Evolutionary conservation across 345 rosid genomes (phyloP).

Genomic region (Eucalyptus urophylla): DNA sequence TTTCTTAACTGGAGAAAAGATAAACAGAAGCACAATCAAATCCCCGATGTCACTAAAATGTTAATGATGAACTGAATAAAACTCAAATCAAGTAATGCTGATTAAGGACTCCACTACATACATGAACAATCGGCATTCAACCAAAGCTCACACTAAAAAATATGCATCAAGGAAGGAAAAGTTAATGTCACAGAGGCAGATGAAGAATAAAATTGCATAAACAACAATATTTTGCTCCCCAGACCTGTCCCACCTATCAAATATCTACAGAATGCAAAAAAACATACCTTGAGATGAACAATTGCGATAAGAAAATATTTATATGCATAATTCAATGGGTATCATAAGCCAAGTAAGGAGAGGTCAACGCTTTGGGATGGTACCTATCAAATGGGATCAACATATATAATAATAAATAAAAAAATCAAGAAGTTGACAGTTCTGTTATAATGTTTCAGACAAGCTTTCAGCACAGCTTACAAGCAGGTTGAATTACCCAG

Average conservation of each 20-base stretch:
- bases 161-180: background rate
- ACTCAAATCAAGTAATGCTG: background rate
- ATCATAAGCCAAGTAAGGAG: background rate
- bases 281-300: background rate
- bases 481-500: background rate
- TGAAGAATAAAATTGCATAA: background rate
- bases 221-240: background rate
- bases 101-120: background rate
- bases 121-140: background rate
- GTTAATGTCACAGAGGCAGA: background rate
- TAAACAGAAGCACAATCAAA: background rate
- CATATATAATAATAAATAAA: background rate
- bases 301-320: background rate
- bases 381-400: background rate
- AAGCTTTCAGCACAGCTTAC: background rate
- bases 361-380: background rate
- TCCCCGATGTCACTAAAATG: background rate
- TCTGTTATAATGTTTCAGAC: background rate
- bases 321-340: background rate
- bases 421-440: background rate
- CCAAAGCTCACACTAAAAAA: background rate
- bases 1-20: slow-evolving; percentile 48
- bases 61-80: background rate
- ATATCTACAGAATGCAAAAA: background rate
- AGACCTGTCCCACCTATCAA: background rate